Base-by-base conservation (phyloP, 345 rosid species). In the Trapa bicornis region DNA sequence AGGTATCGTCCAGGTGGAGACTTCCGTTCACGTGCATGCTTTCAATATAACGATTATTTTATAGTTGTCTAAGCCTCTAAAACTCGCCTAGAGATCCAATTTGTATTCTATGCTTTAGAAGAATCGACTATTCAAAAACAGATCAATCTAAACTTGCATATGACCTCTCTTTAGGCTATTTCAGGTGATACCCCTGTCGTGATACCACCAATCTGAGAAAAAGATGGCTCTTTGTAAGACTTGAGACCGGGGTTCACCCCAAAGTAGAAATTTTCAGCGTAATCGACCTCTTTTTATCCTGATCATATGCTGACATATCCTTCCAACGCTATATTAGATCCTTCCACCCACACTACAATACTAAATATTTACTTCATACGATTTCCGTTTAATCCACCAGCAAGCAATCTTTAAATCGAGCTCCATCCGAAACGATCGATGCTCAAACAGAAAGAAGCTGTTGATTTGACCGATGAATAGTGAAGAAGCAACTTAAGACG, bases 1-100 rank as follows among this genome's bases (percentile, higher is more conserved):
- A 68, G 69, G 65, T 61, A 67, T 58, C 58, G 36, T 77, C 79
- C 48, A 67, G 29, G 52, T 68, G 47, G 67, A 56, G 65, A 70
- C 77, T 72, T 74, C 84, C 83, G 64, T 81, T 83, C 71, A 79
- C 72, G 48, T 83, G 82, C 82, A 75, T 56, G 67, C 65, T 84
- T 73, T 69, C 79, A 75, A 80, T 82, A 76, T 68, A 72, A 76
- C 73, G 72, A 29, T 61, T 65, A 74, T 57, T 39, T 58, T 16
- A 68, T 66, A 68, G 68, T 10, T 72, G 64, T 64, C 71, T 22
- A 22, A 22, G 29, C 29, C 29, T 22, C 29, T 22, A 71, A 45
- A 61, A 65, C 68, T 64, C 61, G 62, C 68, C 74, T 76, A 74
- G 52, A 64, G 48, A 41, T 65, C 65, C 72, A 66, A 69, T 80